These are phyloP conservation scores for Tillandsia leiboldiana DNA, from an alignment of 176 grass and related monocot genomes.

Conservation along the genomic window DNA sequence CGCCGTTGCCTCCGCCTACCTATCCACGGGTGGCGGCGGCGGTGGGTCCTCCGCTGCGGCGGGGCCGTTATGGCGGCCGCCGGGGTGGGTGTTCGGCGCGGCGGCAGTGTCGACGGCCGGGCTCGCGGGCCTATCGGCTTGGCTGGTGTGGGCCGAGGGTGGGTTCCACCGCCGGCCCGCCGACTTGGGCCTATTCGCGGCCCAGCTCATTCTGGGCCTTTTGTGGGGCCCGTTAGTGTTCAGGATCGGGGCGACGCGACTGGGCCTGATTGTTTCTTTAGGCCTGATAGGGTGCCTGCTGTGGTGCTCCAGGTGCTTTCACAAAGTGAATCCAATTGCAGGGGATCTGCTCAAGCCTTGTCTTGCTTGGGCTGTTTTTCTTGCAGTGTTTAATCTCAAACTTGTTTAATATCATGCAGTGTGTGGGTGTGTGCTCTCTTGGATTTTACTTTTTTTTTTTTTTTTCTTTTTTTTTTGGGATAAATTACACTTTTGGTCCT, in stretches of 20 bases:
- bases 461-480: too few relatives aligned
- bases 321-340: slow-evolving; percentile 39
- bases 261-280: slow-evolving; percentile 27
- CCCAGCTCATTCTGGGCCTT: slow-evolving; percentile 19
- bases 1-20: not conserved
- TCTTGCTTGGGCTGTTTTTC: slow-evolving; percentile 51
- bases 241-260: slow-evolving; percentile 1
- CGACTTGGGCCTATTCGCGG: slow-evolving; percentile 34
- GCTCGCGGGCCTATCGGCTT: slow-evolving; percentile 56
- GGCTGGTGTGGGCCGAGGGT: slow-evolving; percentile 85
- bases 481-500: too few relatives aligned
- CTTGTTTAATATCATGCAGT: slow-evolving; percentile 15
- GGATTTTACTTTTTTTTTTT: too few relatives aligned
- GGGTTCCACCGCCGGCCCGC: slow-evolving; percentile 45
- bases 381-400: slow-evolving; percentile 62
- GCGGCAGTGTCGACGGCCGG: slow-evolving; percentile 44
- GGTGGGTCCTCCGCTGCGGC: not conserved
- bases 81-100: slow-evolving; percentile 21
- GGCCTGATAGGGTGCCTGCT: slow-evolving; percentile 24
- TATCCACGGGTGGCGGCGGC: slow-evolving; percentile 18
- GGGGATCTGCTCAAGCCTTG: slow-evolving; percentile 57
- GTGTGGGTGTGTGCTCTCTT: too few relatives aligned
- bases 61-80: not conserved
- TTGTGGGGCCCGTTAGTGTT: slow-evolving; percentile 53
- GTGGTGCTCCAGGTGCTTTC: slow-evolving; percentile 34